phyloP scores from a whole-genome alignment of 1,139 yeast species.

The Taphrina wiesneri region DNA sequence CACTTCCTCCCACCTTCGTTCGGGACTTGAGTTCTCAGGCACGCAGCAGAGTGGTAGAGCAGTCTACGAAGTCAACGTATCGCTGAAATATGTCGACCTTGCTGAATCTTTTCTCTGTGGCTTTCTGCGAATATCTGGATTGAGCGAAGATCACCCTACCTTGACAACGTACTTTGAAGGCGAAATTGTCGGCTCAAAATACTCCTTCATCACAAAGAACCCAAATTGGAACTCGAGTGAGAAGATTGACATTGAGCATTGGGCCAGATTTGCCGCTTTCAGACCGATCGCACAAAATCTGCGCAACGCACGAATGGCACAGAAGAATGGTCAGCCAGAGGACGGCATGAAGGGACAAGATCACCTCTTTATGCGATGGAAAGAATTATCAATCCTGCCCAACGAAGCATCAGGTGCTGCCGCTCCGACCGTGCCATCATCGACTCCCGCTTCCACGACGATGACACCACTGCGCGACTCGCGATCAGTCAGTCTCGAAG shows the following conservation, averaged over 20 bases:
- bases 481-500: conserved; percentile 47
- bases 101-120: conserved; percentile 67
- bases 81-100: conserved; percentile 68
- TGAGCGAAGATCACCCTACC: conserved; percentile 73
- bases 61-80: conserved; percentile 70
- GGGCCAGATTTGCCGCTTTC: conserved; percentile 75
- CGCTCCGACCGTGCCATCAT: not conserved
- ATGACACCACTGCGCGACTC: conserved; percentile 7
- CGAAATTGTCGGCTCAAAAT: conserved; percentile 69
- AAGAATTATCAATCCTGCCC: conserved; percentile 54
- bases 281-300: conserved; percentile 45
- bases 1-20: conserved; percentile 50
- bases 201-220: conserved; percentile 53
- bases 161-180: conserved; percentile 86
- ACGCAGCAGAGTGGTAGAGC: conserved; percentile 72
- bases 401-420: conserved; percentile 17
- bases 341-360: conserved; percentile 47
- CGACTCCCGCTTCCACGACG: not conserved
- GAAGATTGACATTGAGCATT: conserved; percentile 76
- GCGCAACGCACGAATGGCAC: conserved; percentile 9
- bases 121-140: conserved; percentile 73
- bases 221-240: conserved; percentile 63
- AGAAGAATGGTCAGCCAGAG: conserved; percentile 8
- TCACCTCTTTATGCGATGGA: conserved; percentile 88
- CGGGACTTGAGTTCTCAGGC: conserved; percentile 67